Evolutionary conservation across 805 yeast genomes (phyloP).

Genomic region (Candida manassasensis): DNA sequence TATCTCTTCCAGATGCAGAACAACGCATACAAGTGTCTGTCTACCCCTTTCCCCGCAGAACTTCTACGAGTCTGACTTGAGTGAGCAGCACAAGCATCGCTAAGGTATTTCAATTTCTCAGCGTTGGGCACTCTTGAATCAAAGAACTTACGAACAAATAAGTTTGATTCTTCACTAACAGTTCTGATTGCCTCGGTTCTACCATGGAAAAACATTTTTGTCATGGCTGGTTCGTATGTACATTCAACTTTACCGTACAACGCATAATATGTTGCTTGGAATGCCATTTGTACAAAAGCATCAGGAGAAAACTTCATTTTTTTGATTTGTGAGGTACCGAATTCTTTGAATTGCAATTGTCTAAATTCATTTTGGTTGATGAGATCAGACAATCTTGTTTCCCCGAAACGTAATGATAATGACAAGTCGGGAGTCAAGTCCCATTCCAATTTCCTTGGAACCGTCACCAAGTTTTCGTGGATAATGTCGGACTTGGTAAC

Average conservation of each 20-base stretch:
- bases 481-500: conserved; percentile 17
- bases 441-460: conserved; percentile 90
- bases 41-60: conserved; percentile 82
- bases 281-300: conserved; percentile 90
- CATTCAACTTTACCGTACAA: conserved; percentile 90
- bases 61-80: conserved; percentile 62
- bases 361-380: conserved; percentile 87
- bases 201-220: conserved; percentile 81
- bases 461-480: conserved; percentile 40
- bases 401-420: conserved; percentile 81
- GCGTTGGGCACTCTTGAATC: conserved; percentile 54
- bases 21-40: conserved; percentile 82
- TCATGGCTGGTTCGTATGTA: conserved; percentile 96
- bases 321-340: conserved; percentile 76
- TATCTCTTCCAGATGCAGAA: conserved; percentile 83
- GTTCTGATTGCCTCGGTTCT: conserved; percentile 90
- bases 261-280: conserved; percentile 89
- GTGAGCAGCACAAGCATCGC: conserved; percentile 70
- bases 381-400: conserved; percentile 80
- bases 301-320: conserved; percentile 87
- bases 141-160: conserved; percentile 80
- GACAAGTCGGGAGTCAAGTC: conserved; percentile 70
- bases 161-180: conserved; percentile 73
- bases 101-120: conserved; percentile 56
- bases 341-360: conserved; percentile 65